Percentiles rank a stretch among this genome's conserved stretches.
These are phyloP conservation scores for Debaryomyces robertsiae DNA, from an alignment of 1,139 yeast genomes.

Conservation along the genomic window DNA sequence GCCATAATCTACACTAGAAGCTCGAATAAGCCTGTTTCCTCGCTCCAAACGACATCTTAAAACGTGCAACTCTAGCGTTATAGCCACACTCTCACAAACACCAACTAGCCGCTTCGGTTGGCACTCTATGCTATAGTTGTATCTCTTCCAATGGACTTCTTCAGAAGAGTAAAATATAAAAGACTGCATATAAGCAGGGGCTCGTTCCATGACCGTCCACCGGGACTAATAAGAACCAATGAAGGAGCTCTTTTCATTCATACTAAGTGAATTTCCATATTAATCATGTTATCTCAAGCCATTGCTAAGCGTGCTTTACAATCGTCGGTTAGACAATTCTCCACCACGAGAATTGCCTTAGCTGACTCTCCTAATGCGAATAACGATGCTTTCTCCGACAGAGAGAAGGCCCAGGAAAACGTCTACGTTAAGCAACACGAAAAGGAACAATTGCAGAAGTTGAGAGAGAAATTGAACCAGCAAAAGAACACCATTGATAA, in stretches of 20 bases:
- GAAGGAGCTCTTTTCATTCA: no score
- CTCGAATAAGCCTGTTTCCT: background rate
- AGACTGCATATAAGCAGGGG: constrained; percentile 2
- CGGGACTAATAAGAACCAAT: background rate
- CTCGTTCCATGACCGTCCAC: constrained; percentile 6
- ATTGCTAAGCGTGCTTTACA: constrained; percentile 32
- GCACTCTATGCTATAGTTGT: no score
- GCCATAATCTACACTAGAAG: constrained; percentile 4
- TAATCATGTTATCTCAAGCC: constrained; percentile 37
- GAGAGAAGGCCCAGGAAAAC: constrained; percentile 49
- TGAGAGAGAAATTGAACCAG: constrained; percentile 47
- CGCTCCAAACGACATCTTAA: no score
- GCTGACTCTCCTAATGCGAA: constrained; percentile 18
- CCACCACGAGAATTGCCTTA: constrained; percentile 37
- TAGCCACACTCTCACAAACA: no score
- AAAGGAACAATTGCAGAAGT: constrained; percentile 50
- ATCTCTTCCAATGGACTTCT: no score
- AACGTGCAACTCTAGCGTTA: no score
- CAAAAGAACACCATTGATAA: constrained; percentile 48
- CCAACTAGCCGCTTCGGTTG: no score
- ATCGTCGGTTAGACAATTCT: constrained; percentile 40
- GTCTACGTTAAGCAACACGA: constrained; percentile 50
- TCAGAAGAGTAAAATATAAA: no score
- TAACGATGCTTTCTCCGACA: constrained; percentile 42
- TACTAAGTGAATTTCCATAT: background rate